Evolutionary conservation across 1,139 yeast genomes (phyloP).

Genomic region (Hyphopichia khmerensis): DNA sequence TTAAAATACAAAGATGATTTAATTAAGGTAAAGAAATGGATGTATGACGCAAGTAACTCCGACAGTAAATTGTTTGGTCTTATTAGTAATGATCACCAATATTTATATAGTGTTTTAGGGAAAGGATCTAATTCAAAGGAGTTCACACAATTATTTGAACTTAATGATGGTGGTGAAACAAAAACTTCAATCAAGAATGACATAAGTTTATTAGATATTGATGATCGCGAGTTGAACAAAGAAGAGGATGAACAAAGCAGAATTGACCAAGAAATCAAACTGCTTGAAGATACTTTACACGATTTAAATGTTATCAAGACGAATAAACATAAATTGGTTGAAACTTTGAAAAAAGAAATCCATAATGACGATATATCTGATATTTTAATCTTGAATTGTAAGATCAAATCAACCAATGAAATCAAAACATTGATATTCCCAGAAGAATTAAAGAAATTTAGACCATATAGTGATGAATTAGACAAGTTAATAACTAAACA

Average conservation of each 20-base stretch:
- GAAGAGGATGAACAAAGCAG: conserved; percentile 17
- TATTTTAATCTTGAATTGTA: conserved; percentile 66
- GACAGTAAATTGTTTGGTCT: conserved; percentile 56
- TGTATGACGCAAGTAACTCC: conserved; percentile 66
- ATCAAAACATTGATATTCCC: conserved; percentile 61
- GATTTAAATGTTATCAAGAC: conserved; percentile 46
- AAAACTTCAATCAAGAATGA: conserved; percentile 22
- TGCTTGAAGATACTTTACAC: conserved; percentile 47
- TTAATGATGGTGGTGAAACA: conserved; percentile 8
- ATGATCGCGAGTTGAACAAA: conserved; percentile 30
- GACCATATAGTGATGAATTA: conserved; percentile 64
- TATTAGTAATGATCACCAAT: conserved; percentile 24
- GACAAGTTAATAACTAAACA: conserved; percentile 70
- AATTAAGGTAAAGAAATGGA: conserved; percentile 57
- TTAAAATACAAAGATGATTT: conserved; percentile 46
- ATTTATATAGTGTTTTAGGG: conserved; percentile 28
- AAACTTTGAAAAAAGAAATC: conserved; percentile 66
- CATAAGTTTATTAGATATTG: conserved; percentile 63
- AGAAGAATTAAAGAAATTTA: conserved; percentile 75
- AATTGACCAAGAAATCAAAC: conserved; percentile 36
- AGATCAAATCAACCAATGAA: conserved; percentile 55
- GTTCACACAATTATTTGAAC: conserved; percentile 29
- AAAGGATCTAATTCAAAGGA: conserved; percentile 34
- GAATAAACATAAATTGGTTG: conserved; percentile 61
- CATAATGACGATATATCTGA: conserved; percentile 87